Conservation (phyloP, 2,329 filamentous ascomycete species). For the Ophiosphaerella korrae region DNA sequence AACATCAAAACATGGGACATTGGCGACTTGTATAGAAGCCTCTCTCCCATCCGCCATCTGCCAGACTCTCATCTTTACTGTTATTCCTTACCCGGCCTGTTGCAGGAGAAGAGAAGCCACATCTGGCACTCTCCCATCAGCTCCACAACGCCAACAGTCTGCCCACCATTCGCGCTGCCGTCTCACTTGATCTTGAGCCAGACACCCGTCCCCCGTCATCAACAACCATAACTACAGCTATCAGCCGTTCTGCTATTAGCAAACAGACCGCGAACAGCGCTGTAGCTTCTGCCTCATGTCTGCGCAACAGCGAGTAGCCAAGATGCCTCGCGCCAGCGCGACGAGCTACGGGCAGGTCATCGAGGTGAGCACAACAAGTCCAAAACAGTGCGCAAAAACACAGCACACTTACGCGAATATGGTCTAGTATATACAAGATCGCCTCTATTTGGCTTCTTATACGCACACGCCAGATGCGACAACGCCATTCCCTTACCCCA, state of each 20-base stretch:
- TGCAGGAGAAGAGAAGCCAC: constrained; percentile 24
- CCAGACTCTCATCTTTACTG: constrained; percentile 44
- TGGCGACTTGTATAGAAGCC: constrained; percentile 30
- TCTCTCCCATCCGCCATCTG: constrained; percentile 30
- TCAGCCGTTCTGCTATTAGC: constrained; percentile 18
- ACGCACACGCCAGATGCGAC: constrained; percentile 77
- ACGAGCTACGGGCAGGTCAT: constrained; percentile 83
- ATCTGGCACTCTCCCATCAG: constrained; percentile 27
- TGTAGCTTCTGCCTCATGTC: constrained; percentile 29
- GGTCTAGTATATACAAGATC: constrained; percentile 64
- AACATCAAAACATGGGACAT: constrained; percentile 31
- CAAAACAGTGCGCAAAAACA: constrained; percentile 28
- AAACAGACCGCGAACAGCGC: constrained; percentile 9
- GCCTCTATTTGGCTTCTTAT: constrained; percentile 93
- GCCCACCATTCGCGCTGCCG: constrained; percentile 17
- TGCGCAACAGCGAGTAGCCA: constrained; percentile 33
- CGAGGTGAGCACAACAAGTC: constrained; percentile 72
- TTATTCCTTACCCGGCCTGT: constrained; percentile 37
- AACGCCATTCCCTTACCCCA: constrained; percentile 84
- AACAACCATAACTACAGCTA: constrained; percentile 11
- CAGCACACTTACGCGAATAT: constrained; percentile 12
- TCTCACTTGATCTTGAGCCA: constrained; percentile 23
- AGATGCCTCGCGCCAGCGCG: constrained; percentile 38
- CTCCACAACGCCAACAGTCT: constrained; percentile 13
- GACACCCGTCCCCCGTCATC: constrained; percentile 5